Evolutionary conservation across 225 moss, liverwort and hornwort species (phyloP), one percentile per base, ranked within the genome.

Genomic region (Lunularia cruciata): DNA sequence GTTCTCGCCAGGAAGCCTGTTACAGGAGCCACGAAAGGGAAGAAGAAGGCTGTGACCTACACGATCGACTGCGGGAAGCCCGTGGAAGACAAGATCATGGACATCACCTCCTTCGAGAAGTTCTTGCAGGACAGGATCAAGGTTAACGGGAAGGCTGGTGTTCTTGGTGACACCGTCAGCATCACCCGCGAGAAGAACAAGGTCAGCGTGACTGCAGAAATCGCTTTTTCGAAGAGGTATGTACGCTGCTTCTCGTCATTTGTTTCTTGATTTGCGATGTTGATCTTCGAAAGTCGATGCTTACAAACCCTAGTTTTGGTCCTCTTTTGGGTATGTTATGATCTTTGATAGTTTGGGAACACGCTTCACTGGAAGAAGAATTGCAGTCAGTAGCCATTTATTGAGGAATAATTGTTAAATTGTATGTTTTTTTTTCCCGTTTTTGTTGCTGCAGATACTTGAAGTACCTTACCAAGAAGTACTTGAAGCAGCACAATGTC

Each of bases 61-160:
- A 90, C 90, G 45, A 90, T 90, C 65, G 90, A 90, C 71, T 90
- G 88, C 78, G 90, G 90, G 43, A 90, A 90, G 78, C 88, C 88
- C 33, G 90, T 90, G 45, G 88, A 90, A 71, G 90, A 90, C 71
- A 90, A 90, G 85, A 90, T 90, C 68, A 90, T 90, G 87, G 88
- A 90, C 78, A 90, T 90, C 42, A 81, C 88, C 36, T 90, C 88
- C 57, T 90, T 90, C 65, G 88, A 90, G 84, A 90, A 90, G 84
- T 90, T 90, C 28, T 80, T 90, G 28, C 76, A 86, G 65, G 86
- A 88, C 68, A 82, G 88, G 42, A 90, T 90, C 80, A 90, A 90
- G 80, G 90, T 90, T 14, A 86, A 80, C 12, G 90, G 90, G 25
- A 88, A 90, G 84, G 86, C 86, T 7, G 88, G 88, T 14, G 88